Evolutionary conservation across 345 rosid species (phyloP).

Genomic region (Sisymbrium irio): DNA sequence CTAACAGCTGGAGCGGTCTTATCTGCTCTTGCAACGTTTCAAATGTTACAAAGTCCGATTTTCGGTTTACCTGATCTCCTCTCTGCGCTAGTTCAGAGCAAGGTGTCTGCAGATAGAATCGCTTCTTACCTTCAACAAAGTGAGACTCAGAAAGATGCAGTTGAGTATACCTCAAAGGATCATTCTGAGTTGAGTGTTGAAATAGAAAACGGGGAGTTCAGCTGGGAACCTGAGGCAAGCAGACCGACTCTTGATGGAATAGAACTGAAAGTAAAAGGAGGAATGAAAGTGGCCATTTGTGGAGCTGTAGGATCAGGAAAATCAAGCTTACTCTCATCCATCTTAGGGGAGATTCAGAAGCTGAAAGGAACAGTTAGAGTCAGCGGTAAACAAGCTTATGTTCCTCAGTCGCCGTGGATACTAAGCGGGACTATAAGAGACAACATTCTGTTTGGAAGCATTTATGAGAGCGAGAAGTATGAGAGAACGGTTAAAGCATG

Average conservation of each 20-base stretch:
- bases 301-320: conserved; percentile 92
- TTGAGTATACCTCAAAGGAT: conserved; percentile 44
- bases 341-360: conserved; percentile 81
- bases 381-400: conserved; percentile 81
- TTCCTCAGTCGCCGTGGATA: conserved; percentile 93
- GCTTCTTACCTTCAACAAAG: conserved; percentile 71
- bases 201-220: conserved; percentile 60
- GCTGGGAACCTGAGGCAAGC: conserved; percentile 60
- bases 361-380: conserved; percentile 62
- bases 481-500: conserved; percentile 69
- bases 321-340: conserved; percentile 75
- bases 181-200: conserved; percentile 51
- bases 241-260: conserved; percentile 58
- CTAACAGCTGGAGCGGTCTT: conserved; percentile 88
- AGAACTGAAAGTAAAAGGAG: conserved; percentile 58
- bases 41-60: conserved; percentile 88
- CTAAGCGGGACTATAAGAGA: conserved; percentile 77
- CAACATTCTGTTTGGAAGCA: conserved; percentile 79
- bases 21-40: conserved; percentile 84
- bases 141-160: conserved; percentile 65
- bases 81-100: conserved; percentile 65
- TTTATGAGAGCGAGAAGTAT: conserved; percentile 51
- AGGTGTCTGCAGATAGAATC: conserved; percentile 81
- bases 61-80: conserved; percentile 84
- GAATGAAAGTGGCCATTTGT: conserved; percentile 89